phyloP scores from a whole-genome alignment of 345 rosid species.

The Durio zibethinus region DNA sequence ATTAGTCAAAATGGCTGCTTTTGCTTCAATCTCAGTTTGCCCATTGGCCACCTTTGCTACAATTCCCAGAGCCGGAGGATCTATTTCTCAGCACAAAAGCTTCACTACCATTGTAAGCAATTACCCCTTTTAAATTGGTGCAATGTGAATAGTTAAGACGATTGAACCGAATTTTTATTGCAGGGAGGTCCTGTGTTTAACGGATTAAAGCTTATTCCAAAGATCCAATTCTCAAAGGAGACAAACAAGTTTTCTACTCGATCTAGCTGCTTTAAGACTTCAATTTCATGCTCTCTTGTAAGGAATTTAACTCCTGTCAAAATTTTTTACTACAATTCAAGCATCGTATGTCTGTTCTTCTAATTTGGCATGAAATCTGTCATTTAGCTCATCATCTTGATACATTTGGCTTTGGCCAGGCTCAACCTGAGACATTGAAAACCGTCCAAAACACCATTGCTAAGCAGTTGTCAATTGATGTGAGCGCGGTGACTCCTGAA shows the following conservation, averaged over 20 bases:
- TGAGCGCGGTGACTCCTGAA: conserved; percentile 43
- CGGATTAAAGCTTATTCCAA: conserved; percentile 33
- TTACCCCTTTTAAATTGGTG: neutral
- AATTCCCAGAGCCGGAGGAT: neutral
- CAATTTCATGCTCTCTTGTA: conserved; percentile 51
- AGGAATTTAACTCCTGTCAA: neutral
- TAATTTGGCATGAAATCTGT: neutral
- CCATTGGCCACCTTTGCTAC: conserved; percentile 21
- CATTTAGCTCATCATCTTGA: neutral
- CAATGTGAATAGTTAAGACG: neutral
- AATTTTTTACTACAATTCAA: neutral
- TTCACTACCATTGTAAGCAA: conserved; percentile 25
- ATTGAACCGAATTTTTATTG: conserved; percentile 5
- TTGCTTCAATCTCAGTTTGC: conserved; percentile 27
- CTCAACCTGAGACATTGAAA: conserved; percentile 45
- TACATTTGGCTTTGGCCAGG: conserved; percentile 23
- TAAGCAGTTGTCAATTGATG: conserved; percentile 58
- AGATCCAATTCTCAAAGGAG: conserved; percentile 25
- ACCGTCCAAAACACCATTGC: conserved; percentile 55
- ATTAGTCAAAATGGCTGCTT: conserved; percentile 31
- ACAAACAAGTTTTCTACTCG: conserved; percentile 22
- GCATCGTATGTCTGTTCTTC: neutral
- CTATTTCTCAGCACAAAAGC: conserved; percentile 17
- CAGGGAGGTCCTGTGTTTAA: conserved; percentile 33
- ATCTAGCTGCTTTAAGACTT: conserved; percentile 29